A percentile compares a stretch with the other conserved stretches of the same genome.
phyloP scores from a whole-genome alignment of 352 stramenopile species.

The Bremia lactucae region DNA sequence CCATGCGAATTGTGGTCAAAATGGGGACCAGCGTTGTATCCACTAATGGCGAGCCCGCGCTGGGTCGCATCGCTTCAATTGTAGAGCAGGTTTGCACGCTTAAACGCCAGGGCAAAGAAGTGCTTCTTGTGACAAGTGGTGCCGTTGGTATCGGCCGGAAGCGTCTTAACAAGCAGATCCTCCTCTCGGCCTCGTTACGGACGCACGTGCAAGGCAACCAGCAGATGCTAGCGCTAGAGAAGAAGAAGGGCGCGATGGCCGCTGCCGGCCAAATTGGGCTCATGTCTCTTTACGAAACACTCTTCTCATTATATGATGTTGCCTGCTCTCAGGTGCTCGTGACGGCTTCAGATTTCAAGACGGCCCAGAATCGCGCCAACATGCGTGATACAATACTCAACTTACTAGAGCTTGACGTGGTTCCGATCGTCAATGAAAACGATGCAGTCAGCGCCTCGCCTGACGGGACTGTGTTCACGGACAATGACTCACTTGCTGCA shows the following conservation, averaged over 20 bases:
- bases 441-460: constrained; percentile 88
- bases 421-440: constrained; percentile 99
- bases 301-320: constrained; percentile 93
- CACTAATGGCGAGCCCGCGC: constrained; percentile 86
- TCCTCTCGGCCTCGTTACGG: constrained; percentile 78
- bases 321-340: constrained; percentile 89
- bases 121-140: constrained; percentile 84
- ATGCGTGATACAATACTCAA: constrained; percentile 85
- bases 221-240: constrained; percentile 83
- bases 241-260: constrained; percentile 79
- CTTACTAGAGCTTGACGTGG: constrained; percentile 91
- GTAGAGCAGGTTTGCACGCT: constrained; percentile 91
- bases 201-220: constrained; percentile 84
- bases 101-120: constrained; percentile 85
- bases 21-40: constrained; percentile 93
- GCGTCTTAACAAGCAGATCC: constrained; percentile 89
- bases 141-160: constrained; percentile 91
- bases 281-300: constrained; percentile 95
- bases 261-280: constrained; percentile 94
- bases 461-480: constrained; percentile 86
- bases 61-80: constrained; percentile 86
- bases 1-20: constrained; percentile 90
- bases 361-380: constrained; percentile 70
- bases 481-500: constrained; percentile 92
- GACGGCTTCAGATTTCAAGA: constrained; percentile 77